Percentiles rank a stretch among this genome's conserved stretches.
Evolutionary conservation across 441 rosid species (phyloP).

Genomic region (Oxalis stricta): DNA sequence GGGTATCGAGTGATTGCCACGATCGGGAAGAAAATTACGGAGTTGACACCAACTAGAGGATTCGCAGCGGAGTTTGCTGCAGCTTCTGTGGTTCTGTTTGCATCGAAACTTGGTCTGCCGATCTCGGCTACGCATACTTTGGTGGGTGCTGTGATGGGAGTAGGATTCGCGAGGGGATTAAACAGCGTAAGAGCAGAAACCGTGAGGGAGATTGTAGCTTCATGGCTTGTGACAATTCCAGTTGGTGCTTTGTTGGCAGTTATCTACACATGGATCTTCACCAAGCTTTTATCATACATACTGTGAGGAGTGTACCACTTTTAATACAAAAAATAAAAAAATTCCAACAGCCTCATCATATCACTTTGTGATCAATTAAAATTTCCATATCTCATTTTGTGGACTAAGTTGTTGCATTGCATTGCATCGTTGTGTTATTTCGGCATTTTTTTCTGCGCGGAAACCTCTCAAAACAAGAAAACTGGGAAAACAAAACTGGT

Average conservation of each 20-base stretch:
- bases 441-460: constrained; percentile 9
- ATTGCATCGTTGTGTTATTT: constrained; percentile 12
- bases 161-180: constrained; percentile 92
- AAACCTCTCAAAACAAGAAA: background rate
- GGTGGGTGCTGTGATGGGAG: constrained; percentile 99
- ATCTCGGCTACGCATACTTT: constrained; percentile 92
- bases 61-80: constrained; percentile 98
- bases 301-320: constrained; percentile 36
- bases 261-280: constrained; percentile 76
- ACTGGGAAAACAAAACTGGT: background rate
- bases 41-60: constrained; percentile 90
- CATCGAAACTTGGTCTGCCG: constrained; percentile 85
- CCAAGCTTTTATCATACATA: constrained; percentile 53
- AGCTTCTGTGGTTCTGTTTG: constrained; percentile 82
- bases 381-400: constrained; percentile 7
- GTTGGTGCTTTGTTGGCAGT: constrained; percentile 74
- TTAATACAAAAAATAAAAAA: constrained; percentile 6
- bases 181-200: constrained; percentile 86
- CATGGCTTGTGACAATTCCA: constrained; percentile 93
- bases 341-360: constrained; percentile 17
- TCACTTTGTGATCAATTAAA: constrained; percentile 15
- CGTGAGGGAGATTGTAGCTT: constrained; percentile 74
- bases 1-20: constrained; percentile 97
- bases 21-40: constrained; percentile 94
- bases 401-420: constrained; percentile 4